Evolutionary conservation across 2,329 filamentous ascomycete genomes (phyloP).

Genomic region (Penicillium sp.): DNA sequence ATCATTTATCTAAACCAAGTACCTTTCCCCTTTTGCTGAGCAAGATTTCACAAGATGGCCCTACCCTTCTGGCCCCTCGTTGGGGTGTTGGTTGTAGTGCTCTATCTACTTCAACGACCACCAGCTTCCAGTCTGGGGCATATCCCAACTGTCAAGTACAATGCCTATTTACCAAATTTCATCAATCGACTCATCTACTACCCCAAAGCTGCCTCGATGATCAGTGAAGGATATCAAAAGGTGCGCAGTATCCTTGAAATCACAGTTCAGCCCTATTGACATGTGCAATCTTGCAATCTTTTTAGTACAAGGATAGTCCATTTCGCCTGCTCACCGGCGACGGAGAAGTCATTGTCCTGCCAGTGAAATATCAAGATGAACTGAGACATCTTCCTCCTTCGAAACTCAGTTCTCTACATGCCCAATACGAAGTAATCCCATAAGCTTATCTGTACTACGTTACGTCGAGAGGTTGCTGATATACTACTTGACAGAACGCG

Average conservation of each 20-base stretch:
- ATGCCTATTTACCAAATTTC: slow-evolving; percentile 20
- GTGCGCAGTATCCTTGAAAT: slow-evolving; percentile 5
- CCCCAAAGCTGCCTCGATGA: slow-evolving; percentile 20
- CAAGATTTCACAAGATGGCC: slow-evolving; percentile 2
- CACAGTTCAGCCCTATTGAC: neutral
- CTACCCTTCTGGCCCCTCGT: slow-evolving; percentile 9
- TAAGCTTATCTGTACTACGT: neutral
- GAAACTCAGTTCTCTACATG: slow-evolving; percentile 26
- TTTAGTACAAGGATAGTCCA: slow-evolving; percentile 28
- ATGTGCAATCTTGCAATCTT: too few species aligned
- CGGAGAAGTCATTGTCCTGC: slow-evolving; percentile 29
- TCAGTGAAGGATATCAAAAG: slow-evolving; percentile 27
- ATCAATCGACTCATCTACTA: slow-evolving; percentile 29
- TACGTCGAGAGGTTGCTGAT: neutral
- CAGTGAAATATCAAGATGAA: slow-evolving; percentile 27
- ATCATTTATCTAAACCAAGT: slow-evolving; percentile 1
- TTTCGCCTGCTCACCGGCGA: slow-evolving; percentile 31
- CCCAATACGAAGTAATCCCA: slow-evolving; percentile 25
- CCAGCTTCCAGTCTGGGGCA: slow-evolving; percentile 10
- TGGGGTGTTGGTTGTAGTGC: slow-evolving; percentile 6
- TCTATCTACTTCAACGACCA: slow-evolving; percentile 10
- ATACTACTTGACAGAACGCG: slow-evolving; percentile 20
- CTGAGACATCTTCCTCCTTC: slow-evolving; percentile 18
- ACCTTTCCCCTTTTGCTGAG: neutral
- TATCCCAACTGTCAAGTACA: slow-evolving; percentile 24